A percentile compares a stretch with the other conserved stretches of the same genome.
Conservation (phyloP, 1,139 yeast genomes). For the Saccharomyces hybrid region DNA sequence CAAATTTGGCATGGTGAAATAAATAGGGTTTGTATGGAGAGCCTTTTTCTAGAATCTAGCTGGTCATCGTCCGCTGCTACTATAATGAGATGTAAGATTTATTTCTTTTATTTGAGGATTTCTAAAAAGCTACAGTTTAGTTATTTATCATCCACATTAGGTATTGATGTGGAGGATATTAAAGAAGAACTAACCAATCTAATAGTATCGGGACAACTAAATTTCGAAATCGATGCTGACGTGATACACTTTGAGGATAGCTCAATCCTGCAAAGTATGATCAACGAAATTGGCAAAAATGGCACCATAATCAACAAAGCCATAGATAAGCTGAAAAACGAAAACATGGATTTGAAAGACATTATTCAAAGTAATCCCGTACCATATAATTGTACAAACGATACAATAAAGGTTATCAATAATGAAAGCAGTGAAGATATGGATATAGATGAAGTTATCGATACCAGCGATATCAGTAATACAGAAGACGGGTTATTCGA, state of each 20-base stretch:
- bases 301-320: conserved; percentile 6
- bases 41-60: conserved; percentile 16
- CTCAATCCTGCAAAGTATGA: conserved; percentile 9
- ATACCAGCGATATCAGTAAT: conserved; percentile 8
- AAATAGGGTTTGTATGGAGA: conserved; percentile 10
- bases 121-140: conserved; percentile 19
- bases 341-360: conserved; percentile 7
- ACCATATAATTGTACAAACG: neutral
- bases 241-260: conserved; percentile 12
- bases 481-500: neutral
- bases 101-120: conserved; percentile 25
- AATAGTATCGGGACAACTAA: conserved; percentile 15
- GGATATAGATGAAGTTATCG: conserved; percentile 14
- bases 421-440: conserved; percentile 7
- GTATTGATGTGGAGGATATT: conserved; percentile 15
- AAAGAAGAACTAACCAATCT: conserved; percentile 15
- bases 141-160: conserved; percentile 22
- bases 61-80: conserved; percentile 18
- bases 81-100: conserved; percentile 24
- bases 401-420: neutral
- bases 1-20: conserved; percentile 20
- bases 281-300: conserved; percentile 9
- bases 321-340: conserved; percentile 6
- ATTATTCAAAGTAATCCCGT: neutral
- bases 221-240: conserved; percentile 20